Conservation (phyloP, 176 grass and related monocot genomes). For the Rhynchospora tenuis region DNA sequence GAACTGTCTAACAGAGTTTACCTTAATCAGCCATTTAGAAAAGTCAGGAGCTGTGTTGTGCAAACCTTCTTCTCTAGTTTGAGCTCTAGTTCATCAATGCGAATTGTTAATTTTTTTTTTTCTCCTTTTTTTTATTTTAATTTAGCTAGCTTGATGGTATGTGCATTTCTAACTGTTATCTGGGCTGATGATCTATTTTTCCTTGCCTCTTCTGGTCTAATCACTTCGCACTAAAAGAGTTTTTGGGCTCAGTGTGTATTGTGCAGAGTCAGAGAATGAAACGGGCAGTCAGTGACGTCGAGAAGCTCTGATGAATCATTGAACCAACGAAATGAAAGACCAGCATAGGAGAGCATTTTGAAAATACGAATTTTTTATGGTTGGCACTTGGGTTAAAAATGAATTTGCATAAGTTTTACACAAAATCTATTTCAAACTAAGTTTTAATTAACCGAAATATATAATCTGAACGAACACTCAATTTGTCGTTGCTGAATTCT, state of each 20-base stretch:
- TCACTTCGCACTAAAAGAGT: background rate
- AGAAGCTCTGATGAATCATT: background rate
- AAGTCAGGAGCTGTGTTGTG: slow-evolving; percentile 11
- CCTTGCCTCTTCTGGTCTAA: background rate
- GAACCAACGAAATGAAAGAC: background rate
- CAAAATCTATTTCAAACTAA: background rate
- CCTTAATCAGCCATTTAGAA: background rate
- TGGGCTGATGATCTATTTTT: background rate
- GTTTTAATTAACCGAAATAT: background rate
- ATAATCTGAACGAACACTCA: background rate
- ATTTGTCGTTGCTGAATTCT: background rate
- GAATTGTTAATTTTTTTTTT: background rate
- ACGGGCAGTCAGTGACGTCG: background rate
- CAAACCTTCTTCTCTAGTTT: background rate
- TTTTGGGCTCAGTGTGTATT: background rate
- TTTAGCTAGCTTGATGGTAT: background rate
- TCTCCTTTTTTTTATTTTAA: background rate
- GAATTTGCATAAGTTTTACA: no score
- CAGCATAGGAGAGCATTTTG: no score
- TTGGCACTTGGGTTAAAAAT: no score
- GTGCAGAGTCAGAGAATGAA: background rate
- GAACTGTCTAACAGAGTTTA: background rate
- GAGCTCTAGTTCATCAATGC: background rate
- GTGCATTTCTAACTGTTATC: background rate
- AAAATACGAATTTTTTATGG: no score